Percentiles rank a stretch among this genome's conserved stretches.
Evolutionary conservation across 306 rosid species (phyloP).

Genomic region (Dalbergia oliveri): DNA sequence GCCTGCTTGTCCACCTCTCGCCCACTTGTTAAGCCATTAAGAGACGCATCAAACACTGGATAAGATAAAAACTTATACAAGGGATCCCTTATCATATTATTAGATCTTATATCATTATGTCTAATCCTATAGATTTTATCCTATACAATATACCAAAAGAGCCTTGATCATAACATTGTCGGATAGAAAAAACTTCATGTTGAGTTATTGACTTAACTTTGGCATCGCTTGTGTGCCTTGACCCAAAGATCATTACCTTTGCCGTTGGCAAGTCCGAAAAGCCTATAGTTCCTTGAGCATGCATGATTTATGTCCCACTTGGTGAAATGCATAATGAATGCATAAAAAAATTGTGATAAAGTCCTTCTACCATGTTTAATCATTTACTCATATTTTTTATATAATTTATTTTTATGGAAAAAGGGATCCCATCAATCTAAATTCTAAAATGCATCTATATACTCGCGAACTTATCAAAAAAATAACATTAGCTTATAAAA

Average conservation of each 20-base stretch:
- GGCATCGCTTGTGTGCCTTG: background rate
- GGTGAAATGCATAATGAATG: background rate
- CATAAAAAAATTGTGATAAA: background rate
- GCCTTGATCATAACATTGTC: too few species aligned
- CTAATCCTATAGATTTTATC: too few species aligned
- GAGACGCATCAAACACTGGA: too few species aligned
- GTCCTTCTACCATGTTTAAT: background rate
- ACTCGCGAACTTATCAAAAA: too few species aligned
- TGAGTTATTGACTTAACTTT: background rate
- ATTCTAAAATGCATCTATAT: background rate
- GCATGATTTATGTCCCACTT: background rate
- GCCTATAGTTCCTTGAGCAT: background rate
- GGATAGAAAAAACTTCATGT: background rate
- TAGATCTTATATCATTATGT: too few species aligned
- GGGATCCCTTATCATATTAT: too few species aligned
- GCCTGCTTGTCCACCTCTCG: too few species aligned
- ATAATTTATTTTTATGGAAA: background rate
- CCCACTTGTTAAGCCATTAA: too few species aligned
- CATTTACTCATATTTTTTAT: background rate
- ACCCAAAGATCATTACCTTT: background rate
- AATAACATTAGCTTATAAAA: too few species aligned
- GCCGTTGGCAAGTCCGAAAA: background rate
- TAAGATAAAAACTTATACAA: too few species aligned
- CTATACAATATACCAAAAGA: too few species aligned
- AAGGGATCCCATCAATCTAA: background rate